A percentile compares a stretch with the other conserved stretches of the same genome.
Conservation (phyloP, 805 yeast genomes). For the Brettanomyces naardenensis region DNA sequence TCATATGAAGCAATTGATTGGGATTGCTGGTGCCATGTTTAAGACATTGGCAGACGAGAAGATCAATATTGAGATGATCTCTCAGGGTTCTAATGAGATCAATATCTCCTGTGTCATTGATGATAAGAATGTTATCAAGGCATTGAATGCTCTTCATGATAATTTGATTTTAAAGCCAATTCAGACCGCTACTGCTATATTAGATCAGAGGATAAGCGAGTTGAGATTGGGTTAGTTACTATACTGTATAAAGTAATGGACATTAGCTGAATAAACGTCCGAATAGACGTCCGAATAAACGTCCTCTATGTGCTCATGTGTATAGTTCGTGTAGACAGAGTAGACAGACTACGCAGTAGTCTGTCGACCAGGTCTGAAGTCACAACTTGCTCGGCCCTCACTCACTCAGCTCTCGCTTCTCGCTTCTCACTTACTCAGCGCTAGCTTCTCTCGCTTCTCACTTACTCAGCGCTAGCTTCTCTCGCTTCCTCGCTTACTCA, state of each 20-base stretch:
- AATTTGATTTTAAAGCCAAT: slow-evolving; percentile 48
- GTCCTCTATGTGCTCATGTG: no score
- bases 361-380: not conserved
- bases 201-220: slow-evolving; percentile 38
- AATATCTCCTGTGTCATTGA: slow-evolving; percentile 93
- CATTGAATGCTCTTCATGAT: slow-evolving; percentile 78
- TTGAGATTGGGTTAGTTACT: slow-evolving; percentile 30
- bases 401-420: no score
- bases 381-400: no score
- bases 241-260: no score
- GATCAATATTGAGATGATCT: slow-evolving; percentile 94
- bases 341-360: not conserved
- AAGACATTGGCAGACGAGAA: slow-evolving; percentile 85
- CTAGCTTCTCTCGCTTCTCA: no score
- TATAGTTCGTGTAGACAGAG: no score
- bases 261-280: no score
- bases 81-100: slow-evolving; percentile 97
- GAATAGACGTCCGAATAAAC: no score
- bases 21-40: slow-evolving; percentile 97
- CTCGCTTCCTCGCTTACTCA: no score
- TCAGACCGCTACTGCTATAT: slow-evolving; percentile 25
- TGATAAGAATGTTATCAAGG: slow-evolving; percentile 74
- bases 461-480: no score
- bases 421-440: no score
- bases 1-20: slow-evolving; percentile 93